Evolutionary conservation across 139 green algal species (phyloP).

Genomic region (Chlamydomonas sp.): DNA sequence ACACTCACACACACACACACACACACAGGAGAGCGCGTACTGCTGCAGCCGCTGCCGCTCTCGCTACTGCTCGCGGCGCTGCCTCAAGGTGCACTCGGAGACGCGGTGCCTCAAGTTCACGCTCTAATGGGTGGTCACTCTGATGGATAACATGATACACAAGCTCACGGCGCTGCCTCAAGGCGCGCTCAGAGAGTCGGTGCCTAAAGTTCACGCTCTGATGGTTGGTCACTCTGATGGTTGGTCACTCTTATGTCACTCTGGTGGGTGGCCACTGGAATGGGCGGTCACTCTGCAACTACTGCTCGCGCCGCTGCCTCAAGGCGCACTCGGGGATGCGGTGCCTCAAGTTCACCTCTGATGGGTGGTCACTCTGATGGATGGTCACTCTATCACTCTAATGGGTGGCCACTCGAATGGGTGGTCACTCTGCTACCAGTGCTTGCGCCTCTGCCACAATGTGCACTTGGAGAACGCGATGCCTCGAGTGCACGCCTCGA

Average conservation of each 20-base stretch:
- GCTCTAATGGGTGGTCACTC: too few species aligned
- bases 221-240: too few species aligned
- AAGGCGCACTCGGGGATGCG: conserved; percentile 65
- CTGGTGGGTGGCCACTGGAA: too few species aligned
- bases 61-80: conserved; percentile 63
- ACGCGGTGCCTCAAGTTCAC: conserved; percentile 81
- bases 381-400: too few species aligned
- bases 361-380: too few species aligned
- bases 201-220: conserved; percentile 71
- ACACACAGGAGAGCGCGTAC: too few species aligned
- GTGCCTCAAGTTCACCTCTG: conserved; percentile 71
- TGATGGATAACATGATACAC: too few species aligned
- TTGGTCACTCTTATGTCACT: too few species aligned
- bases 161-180: conserved; percentile 58
- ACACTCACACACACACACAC: too few species aligned
- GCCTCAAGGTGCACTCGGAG: conserved; percentile 62
- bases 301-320: conserved; percentile 65
- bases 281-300: conserved; percentile 61
- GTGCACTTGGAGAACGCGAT: conserved; percentile 74
- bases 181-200: conserved; percentile 65
- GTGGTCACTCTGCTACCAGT: conserved; percentile 68
- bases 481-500: too few species aligned
- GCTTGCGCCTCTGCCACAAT: conserved; percentile 55
- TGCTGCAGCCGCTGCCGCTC: conserved; percentile 69
- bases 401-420: too few species aligned